Base-by-base conservation (phyloP, 2,329 filamentous ascomycete genomes). In the Sporothrix pallida region DNA sequence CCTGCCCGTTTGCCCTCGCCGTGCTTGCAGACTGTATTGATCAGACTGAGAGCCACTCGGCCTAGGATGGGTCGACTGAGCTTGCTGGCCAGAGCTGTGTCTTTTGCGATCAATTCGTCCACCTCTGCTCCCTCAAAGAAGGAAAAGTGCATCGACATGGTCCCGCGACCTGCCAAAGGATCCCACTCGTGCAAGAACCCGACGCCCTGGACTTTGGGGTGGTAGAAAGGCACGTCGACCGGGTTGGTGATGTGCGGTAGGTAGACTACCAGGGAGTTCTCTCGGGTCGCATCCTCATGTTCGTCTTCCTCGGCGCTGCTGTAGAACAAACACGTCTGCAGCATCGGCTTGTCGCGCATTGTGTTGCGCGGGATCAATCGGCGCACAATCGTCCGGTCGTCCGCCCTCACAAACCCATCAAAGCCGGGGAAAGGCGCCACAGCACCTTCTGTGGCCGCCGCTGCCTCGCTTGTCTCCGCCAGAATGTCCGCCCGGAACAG, bases 261-360 rank as follows among this genome's bases (percentile, higher is more conserved):
- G 80, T 97, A 97, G 48, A 97, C 81, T 17, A 97, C 89, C 71
- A 95, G 82, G 46, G 86, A 87, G 44, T 83, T 82, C 72, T 79
- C 77, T 54, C 75, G 46, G 42, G 37, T 7, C 2, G 20, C 58
- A 10, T 42, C 69, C 0, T 56, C 72, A 2, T 54, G 20, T 2
- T n/a, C 48, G 12, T 79, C 78, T 13, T 50, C 62, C 4, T 65
- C 54, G 13, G 2, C 17, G 5, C 71, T 60, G 76, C 79, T 78
- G 80, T 93, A 93, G 75, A 95, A 87, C 72, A 93, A 87, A 80
- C 94, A 97, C 1, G 94, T 97, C 81, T 98, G 95, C 73, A 94
- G 87, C 76, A 98, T 82, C 1, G 91, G 86, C 23, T 85, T 84
- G 81, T 98, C 95, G 37, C 95, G 84, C 72, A 90, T 86, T 2